Evolutionary conservation across 2,329 filamentous ascomycete species (phyloP), one percentile per base, ranked within the genome.

Genomic region (Epichloe festucae): DNA sequence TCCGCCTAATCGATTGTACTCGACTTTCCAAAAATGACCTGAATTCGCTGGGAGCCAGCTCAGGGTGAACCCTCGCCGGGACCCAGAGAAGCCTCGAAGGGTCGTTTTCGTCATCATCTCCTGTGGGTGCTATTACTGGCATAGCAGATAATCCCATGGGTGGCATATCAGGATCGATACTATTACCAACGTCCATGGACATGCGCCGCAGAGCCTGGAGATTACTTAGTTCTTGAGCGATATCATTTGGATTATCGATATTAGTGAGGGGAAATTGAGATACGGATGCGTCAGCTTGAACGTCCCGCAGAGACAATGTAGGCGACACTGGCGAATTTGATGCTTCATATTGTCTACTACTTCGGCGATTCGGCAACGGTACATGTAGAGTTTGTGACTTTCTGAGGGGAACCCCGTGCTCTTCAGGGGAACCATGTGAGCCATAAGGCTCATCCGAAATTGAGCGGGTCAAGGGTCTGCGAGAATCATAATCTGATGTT

Each of bases 11-110:
- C 38, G 87, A 85, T 59, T 95, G 87, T 12, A 96, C 88, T 62
- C 90, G 84, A 56, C 90, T 94, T 62, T 98, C 91, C 2, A 98
- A 78, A 59, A 97, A 98, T 1, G 85, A 91, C 68, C 95, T 96
- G 74, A 97, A 98, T 60, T 96, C 93, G 63, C 87, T 89, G 1
- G 93, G 93, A 3, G 93, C 93, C 47, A 98, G 74, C 67, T 98
- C 93, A 0, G 93, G 93, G 61, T 98, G 93, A 31, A 98, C 78
- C 53, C 89, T 82, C 23, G 93, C 93, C 5, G 93, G 93, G 5
- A 98, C 93, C 93, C 93, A 98, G 58, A 97, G 87, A 53, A 97
- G 71, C 55, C 89, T 80, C 2, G 90, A 89, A 7, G 89, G 82
- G 64, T 97, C 91, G 60, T 89, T 85, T 64, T 95, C 89, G 61